Evolutionary conservation across 257 asterid genomes (phyloP).

Genomic region (Scutellaria barbata): DNA sequence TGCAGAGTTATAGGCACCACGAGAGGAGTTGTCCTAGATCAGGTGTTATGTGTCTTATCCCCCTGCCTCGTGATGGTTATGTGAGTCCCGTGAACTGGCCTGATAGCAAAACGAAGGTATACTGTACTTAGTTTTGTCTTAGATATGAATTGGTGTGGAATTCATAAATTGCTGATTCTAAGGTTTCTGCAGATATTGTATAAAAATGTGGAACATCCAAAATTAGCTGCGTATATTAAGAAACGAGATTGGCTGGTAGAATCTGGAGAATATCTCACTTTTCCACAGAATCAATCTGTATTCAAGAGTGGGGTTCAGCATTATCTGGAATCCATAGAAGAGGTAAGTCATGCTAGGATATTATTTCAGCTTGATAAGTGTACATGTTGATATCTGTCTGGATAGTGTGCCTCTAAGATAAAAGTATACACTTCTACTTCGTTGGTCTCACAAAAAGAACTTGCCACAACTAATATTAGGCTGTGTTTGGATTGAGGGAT

Average conservation of each 20-base stretch:
- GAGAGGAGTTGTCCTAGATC: constrained; percentile 88
- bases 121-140: background rate
- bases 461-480: too few relatives aligned
- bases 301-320: constrained; percentile 78
- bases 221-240: constrained; percentile 74
- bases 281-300: constrained; percentile 63
- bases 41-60: constrained; percentile 81
- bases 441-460: too few relatives aligned
- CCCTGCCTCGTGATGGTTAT: constrained; percentile 84
- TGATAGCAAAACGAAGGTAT: constrained; percentile 82
- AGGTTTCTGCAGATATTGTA: constrained; percentile 62
- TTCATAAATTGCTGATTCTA: constrained; percentile 27
- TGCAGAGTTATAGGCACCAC: constrained; percentile 74
- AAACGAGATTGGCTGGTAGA: constrained; percentile 74
- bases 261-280: constrained; percentile 75
- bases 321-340: constrained; percentile 83
- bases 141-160: constrained; percentile 24
- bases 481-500: too few relatives aligned
- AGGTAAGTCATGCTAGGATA: constrained; percentile 53
- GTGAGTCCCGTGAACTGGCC: constrained; percentile 79
- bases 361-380: background rate
- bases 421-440: too few relatives aligned
- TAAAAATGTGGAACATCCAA: constrained; percentile 91
- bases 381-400: too few relatives aligned
- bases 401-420: too few relatives aligned